Evolutionary conservation across 2,329 filamentous ascomycete genomes (phyloP), one percentile per base, ranked within the genome.

Genomic region (Fusarium sp.): DNA sequence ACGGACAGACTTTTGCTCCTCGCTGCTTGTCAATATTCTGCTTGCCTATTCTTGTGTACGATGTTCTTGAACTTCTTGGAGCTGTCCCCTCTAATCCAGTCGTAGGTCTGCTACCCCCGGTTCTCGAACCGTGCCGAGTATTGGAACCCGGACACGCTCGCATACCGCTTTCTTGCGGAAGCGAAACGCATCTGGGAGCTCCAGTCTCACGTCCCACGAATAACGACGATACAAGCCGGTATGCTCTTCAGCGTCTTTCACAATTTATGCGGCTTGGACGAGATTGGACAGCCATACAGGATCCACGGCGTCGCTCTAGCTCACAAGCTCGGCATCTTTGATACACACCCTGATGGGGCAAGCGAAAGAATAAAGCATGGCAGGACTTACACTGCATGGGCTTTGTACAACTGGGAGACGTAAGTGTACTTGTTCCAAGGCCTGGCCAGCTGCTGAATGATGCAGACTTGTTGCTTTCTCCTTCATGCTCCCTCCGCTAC

Each of bases 161-260:
- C 62, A 0, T 83, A 82, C 30, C 75, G 76, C 3, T 83, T 84
- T 18, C 59, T 80, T 5, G 78, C 79, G 0, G 82, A 84, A 66
- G 80, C 81, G 0, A 79, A 78, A 31, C 76, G 81, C 3, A 62
- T 83, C 4, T 81, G 81, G 78, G 79, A 83, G 16, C 55, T 81
- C 0, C 78, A 82, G 48, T 63, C 73, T 37, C 63, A 60, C 7
- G 56, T 70, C 4, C 62, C 73, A 0, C 68, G 68, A 6, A 63
- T 84, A 7, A 81, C 80, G 0, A 82, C 79, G 1, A 72, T 81
- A 1, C 80, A 83, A 50, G 77, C 81, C 1, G 79, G 77, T 0
- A 72, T 79, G 0, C 55, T 82, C 3, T 74, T 83, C 7, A 75
- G 75, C 13, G 59, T 80, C 1, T 69, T 74, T 4, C 75, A 77